These are phyloP conservation scores for Exophiala xenobiotica DNA, from an alignment of 2,329 filamentous ascomycete genomes.

Conservation along the genomic window DNA sequence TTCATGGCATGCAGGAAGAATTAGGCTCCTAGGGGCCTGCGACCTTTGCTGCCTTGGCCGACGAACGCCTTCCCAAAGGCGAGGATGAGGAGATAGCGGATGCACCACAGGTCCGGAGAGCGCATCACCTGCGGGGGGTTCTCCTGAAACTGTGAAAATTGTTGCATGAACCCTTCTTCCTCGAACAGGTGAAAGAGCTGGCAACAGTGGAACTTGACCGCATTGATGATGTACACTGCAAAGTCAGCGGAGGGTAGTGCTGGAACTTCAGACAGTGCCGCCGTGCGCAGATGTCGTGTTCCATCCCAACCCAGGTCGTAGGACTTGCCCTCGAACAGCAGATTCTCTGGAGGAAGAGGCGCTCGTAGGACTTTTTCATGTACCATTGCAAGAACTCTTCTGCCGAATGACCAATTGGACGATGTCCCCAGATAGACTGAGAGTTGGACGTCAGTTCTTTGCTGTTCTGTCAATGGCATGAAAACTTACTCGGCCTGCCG, in stretches of 20 bases:
- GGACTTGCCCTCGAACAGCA: constrained; percentile 53
- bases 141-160: constrained; percentile 44
- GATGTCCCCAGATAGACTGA: constrained; percentile 56
- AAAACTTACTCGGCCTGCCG: constrained; percentile 45
- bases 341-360: constrained; percentile 43
- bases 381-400: constrained; percentile 50
- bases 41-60: constrained; percentile 38
- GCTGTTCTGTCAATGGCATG: background rate
- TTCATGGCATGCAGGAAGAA: constrained; percentile 49
- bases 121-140: constrained; percentile 33
- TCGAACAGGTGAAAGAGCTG: constrained; percentile 58
- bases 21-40: constrained; percentile 48
- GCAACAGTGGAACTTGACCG: constrained; percentile 57
- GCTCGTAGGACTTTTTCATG: constrained; percentile 49
- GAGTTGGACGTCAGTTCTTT: constrained; percentile 7
- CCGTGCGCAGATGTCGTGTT: constrained; percentile 28
- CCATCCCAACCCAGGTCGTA: constrained; percentile 56
- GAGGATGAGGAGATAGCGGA: constrained; percentile 55
- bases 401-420: constrained; percentile 57
- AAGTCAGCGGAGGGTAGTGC: constrained; percentile 54
- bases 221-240: constrained; percentile 55
- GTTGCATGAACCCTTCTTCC: constrained; percentile 51
- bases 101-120: constrained; percentile 47
- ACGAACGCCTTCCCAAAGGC: constrained; percentile 58
- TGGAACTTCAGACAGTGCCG: constrained; percentile 35